Evolutionary conservation across 2,329 filamentous ascomycete genomes (phyloP), one percentile per base, ranked within the genome.

Genomic region (Phyllosticta paracitricarpa): DNA sequence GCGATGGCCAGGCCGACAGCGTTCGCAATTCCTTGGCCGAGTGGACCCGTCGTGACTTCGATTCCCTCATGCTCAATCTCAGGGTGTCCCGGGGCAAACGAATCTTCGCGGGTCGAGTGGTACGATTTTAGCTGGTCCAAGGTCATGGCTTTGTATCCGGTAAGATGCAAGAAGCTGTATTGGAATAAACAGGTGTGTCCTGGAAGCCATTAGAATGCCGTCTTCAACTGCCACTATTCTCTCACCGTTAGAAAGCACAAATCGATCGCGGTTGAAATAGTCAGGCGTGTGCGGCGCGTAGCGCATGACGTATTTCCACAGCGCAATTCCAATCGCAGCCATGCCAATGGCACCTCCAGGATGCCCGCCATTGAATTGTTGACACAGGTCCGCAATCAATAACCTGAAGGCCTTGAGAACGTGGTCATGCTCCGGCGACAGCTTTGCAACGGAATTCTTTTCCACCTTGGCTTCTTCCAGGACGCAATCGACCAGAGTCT

Each of bases 301-400:
- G 54, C 76, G 76, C 84, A 87, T 86, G 4, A 76, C 75, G 67
- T 87, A 84, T 66, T 84, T 86, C 78, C 80, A 87, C 2, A 86
- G 69, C 0, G 83, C 80, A 24, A 86, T 75, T 9, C 84, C 84
- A 60, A 86, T 85, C 3, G 81, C 83, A 24, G 82, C 83, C 75
- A 85, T 85, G 48, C 82, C 82, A 69, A 85, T 84, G 19, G 81
- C 81, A 60, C 78, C 78, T 62, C 79, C 86, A 19, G 85, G 86
- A 68, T 89, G 86, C 0, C 86, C 86, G 40, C 85, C 85, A 64
- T 83, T 83, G 72, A 87, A 89, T 65, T 89, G 85, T 69, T 89
- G 80, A 67, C 85, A 88, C 2, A 89, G 73, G 68, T 89, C 86
- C 54, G 86, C 84, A 62, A 89, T 85, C 30, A 89, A 73, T 57